Percentiles rank a stretch among this genome's conserved stretches.
Evolutionary conservation across 257 asterid genomes (phyloP).

Genomic region (Nicotiana sylvestris): DNA sequence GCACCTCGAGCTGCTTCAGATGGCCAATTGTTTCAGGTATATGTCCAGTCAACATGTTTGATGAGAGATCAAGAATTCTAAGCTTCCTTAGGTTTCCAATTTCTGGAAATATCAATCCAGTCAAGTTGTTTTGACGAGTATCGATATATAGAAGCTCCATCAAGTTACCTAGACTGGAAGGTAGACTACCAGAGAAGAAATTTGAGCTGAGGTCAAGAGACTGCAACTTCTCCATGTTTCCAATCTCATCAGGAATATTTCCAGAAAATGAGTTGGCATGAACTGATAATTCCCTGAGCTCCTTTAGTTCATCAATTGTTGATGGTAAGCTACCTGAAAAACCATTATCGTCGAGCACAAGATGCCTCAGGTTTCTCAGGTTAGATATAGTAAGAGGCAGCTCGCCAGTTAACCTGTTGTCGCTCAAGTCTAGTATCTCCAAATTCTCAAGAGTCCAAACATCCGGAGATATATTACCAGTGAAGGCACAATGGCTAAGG

Average conservation of each 20-base stretch:
- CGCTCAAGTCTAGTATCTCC: slow-evolving; percentile 51
- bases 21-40: slow-evolving; percentile 46
- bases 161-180: slow-evolving; percentile 48
- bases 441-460: slow-evolving; percentile 50
- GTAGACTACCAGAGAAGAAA: slow-evolving; percentile 52
- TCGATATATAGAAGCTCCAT: slow-evolving; percentile 38
- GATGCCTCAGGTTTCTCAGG: slow-evolving; percentile 35
- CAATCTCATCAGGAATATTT: slow-evolving; percentile 48
- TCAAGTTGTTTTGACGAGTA: slow-evolving; percentile 45
- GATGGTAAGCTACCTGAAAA: slow-evolving; percentile 55
- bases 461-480: slow-evolving; percentile 41
- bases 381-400: slow-evolving; percentile 36
- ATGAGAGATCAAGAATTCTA: slow-evolving; percentile 46
- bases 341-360: slow-evolving; percentile 56
- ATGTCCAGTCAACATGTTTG: slow-evolving; percentile 45
- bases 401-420: slow-evolving; percentile 45
- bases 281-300: slow-evolving; percentile 52
- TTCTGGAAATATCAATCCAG: slow-evolving; percentile 37
- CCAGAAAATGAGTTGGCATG: slow-evolving; percentile 53
- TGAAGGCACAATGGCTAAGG: slow-evolving; percentile 51
- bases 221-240: slow-evolving; percentile 37
- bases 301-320: slow-evolving; percentile 39
- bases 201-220: slow-evolving; percentile 65
- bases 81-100: slow-evolving; percentile 50
- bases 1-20: slow-evolving; percentile 36